Evolutionary conservation across 2,329 filamentous ascomycete genomes (phyloP).

Genomic region (Penicillium brevicompactum): DNA sequence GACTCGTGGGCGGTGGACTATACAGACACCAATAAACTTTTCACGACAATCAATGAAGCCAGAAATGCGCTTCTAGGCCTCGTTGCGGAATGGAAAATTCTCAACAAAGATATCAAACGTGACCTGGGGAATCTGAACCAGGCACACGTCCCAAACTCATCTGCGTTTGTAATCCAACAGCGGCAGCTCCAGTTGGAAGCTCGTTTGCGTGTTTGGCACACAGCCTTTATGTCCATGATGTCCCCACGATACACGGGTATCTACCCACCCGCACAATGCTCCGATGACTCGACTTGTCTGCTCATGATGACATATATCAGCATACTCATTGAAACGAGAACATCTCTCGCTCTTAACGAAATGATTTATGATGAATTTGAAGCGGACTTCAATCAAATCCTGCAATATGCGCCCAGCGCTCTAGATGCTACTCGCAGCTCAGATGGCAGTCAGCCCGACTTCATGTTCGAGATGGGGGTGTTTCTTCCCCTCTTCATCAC

Average conservation of each 20-base stretch:
- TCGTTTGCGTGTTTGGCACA: constrained; percentile 10
- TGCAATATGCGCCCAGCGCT: constrained; percentile 11
- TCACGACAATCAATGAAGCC: constrained; percentile 13
- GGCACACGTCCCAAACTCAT: background rate
- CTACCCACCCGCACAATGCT: background rate
- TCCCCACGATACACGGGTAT: background rate
- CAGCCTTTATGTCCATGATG: constrained; percentile 2
- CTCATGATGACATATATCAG: constrained; percentile 20
- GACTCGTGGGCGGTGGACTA: constrained; percentile 1
- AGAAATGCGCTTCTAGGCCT: constrained; percentile 16
- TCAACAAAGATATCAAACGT: constrained; percentile 14
- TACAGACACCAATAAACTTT: background rate
- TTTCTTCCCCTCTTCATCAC: constrained; percentile 24
- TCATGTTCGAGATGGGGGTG: constrained; percentile 22
- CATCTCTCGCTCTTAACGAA: constrained; percentile 14
- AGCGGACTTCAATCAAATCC: constrained; percentile 15
- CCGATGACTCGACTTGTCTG: constrained; percentile 4
- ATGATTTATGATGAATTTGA: constrained; percentile 16
- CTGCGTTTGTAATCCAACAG: background rate
- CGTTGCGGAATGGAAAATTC: constrained; percentile 18
- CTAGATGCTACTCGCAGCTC: constrained; percentile 11
- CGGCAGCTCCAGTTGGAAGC: constrained; percentile 4
- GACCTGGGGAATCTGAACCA: constrained; percentile 2
- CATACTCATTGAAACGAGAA: constrained; percentile 18
- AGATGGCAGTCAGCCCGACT: constrained; percentile 17